Base-by-base conservation (phyloP, 257 asterid species). In the Fraxinus americana region DNA sequence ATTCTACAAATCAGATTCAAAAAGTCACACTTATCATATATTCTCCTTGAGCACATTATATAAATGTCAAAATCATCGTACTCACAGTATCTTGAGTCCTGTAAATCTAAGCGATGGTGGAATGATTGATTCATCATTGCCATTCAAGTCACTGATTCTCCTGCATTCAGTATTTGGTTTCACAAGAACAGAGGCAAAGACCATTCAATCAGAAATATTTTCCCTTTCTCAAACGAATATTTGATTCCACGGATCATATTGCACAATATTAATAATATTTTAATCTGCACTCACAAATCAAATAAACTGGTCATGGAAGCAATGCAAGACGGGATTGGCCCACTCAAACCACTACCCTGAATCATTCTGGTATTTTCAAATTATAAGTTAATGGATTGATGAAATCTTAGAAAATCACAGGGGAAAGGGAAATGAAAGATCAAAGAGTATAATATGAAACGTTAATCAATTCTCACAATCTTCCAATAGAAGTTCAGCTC, bases 141-240 rank as follows among this genome's bases (percentile, higher is more conserved):
- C 96, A 11, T 50, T 84, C 90, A 92, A 80, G 81, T 92, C 97
- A 70, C 92, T 89, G 65, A 92, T 87, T 85, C 94, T 89, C 90
- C 97, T 92, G 91, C 11, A 57, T 21, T 43, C 87, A 72, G 38
- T 63, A 81, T 73, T 61, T 16, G 27, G 72, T 73, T 73, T 76
- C 79, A 79, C 67, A 45, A 23, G 21, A 75, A 73, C 66, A 75
- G 10, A 30, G 19, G 61, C 43, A 70, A 66, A 67, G 27, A 43
- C 67, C 41, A 75, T 14, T 25, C 36, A 39, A n/a, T 25, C 6
- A 34, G 30, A 45, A 0, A 25, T 4, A 6, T 29, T 25, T 23
- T 59, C 21, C 2, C 36, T 41, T n/a, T 16, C 27, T 59, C 63
- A 4, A 21, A 65, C 6, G 73, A 65, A 57, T 3, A 57, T 25